phyloP scores from a whole-genome alignment of 495 filamentous ascomycete genomes.

The Neurospora terricola region DNA sequence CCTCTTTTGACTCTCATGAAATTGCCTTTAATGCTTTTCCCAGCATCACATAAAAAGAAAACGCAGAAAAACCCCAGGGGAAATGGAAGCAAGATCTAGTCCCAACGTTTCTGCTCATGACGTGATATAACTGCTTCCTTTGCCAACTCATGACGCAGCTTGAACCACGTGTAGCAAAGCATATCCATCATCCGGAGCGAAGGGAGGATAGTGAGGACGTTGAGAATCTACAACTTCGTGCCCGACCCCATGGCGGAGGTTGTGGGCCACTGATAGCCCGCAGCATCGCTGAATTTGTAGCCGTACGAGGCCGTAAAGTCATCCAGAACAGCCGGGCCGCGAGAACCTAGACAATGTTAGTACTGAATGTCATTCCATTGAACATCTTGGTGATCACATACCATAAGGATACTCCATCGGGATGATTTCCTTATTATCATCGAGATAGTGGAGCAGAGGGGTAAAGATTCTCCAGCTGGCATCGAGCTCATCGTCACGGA shows the following conservation, averaged over 20 bases:
- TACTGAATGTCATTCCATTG: constrained; percentile 2
- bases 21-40: neutral
- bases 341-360: constrained; percentile 56
- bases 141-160: constrained; percentile 6
- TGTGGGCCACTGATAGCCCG: constrained; percentile 90
- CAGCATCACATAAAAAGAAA: neutral
- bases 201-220: constrained; percentile 4
- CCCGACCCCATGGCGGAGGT: constrained; percentile 44
- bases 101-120: neutral
- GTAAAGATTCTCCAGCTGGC: constrained; percentile 99
- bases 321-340: constrained; percentile 90
- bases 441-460: constrained; percentile 92
- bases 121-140: neutral
- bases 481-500: constrained; percentile 96
- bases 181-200: neutral
- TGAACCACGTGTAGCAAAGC: constrained; percentile 12
- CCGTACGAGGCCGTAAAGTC: constrained; percentile 97
- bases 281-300: constrained; percentile 96
- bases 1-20: neutral
- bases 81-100: neutral
- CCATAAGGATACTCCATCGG: constrained; percentile 99
- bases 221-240: constrained; percentile 58
- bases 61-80: neutral
- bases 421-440: constrained; percentile 97
- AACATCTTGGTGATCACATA: constrained; percentile 36